Evolutionary conservation across 495 filamentous ascomycete species (phyloP).

Genomic region (Penicillium cosmopolitanum): DNA sequence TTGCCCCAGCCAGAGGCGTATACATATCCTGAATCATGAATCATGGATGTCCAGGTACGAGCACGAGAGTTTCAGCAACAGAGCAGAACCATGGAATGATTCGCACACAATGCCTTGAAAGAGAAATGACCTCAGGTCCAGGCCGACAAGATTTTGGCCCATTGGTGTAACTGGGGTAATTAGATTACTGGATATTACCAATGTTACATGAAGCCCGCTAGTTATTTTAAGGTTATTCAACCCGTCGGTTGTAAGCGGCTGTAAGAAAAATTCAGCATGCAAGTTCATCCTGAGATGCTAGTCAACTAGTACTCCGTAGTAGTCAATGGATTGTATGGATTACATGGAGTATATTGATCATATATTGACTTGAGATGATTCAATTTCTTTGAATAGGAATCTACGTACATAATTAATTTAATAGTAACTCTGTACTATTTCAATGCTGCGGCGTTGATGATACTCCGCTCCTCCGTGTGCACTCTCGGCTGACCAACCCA

Average conservation of each 20-base stretch:
- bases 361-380: neutral
- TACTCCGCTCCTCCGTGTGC: neutral
- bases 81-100: neutral
- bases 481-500: no score
- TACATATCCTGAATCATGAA: slow-evolving; percentile 2
- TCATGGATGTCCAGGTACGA: slow-evolving; percentile 1
- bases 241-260: neutral
- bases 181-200: neutral
- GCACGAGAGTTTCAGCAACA: neutral
- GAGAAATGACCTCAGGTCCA: neutral
- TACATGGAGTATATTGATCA: neutral
- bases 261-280: neutral
- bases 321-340: neutral
- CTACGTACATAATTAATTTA: neutral
- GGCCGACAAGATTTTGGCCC: neutral
- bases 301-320: no score
- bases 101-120: neutral
- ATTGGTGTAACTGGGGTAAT: neutral
- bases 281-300: no score
- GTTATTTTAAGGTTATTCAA: neutral
- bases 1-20: neutral
- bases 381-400: neutral
- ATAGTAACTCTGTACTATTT: neutral
- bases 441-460: no score
- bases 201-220: neutral